phyloP scores from a whole-genome alignment of 2,329 filamentous ascomycete genomes.

The Curvularia sp. region DNA sequence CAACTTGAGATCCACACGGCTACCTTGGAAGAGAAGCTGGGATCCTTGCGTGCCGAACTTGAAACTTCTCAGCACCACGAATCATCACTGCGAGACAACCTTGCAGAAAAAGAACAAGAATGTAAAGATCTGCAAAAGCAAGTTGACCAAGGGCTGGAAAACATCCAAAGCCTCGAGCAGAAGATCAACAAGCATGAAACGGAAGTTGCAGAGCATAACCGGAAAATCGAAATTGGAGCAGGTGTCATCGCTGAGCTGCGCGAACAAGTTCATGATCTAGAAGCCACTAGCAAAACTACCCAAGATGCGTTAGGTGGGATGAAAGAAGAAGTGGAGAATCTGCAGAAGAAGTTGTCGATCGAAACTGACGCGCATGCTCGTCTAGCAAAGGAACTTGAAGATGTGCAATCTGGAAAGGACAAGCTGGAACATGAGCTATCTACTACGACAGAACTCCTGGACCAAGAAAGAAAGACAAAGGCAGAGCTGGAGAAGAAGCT shows the following conservation, averaged over 20 bases:
- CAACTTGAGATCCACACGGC: conserved; percentile 33
- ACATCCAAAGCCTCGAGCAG: conserved; percentile 27
- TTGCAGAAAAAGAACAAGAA: conserved; percentile 31
- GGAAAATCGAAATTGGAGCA: conserved; percentile 32
- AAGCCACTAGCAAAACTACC: conserved; percentile 27
- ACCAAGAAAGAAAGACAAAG: conserved; percentile 23
- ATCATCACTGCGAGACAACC: conserved; percentile 27
- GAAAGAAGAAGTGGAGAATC: conserved; percentile 23
- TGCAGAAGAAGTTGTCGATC: conserved; percentile 24
- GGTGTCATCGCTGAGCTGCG: conserved; percentile 34
- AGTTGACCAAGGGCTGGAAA: conserved; percentile 36
- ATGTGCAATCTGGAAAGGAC: conserved; percentile 22
- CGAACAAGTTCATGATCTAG: conserved; percentile 32
- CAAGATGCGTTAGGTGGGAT: conserved; percentile 34
- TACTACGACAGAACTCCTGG: conserved; percentile 18
- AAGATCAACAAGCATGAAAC: conserved; percentile 32
- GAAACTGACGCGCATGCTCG: conserved; percentile 24
- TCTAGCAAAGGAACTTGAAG: conserved; percentile 34
- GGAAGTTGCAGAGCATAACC: conserved; percentile 33
- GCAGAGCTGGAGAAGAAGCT: conserved; percentile 31
- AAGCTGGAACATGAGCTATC: conserved; percentile 33
- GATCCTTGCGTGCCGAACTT: conserved; percentile 28
- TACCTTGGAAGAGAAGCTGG: conserved; percentile 32
- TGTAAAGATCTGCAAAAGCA: conserved; percentile 24
- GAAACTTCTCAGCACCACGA: conserved; percentile 32